These are phyloP conservation scores for Tricholoma flavovirens DNA, from an alignment of 768 basidiomycete genomes.

Conservation along the genomic window DNA sequence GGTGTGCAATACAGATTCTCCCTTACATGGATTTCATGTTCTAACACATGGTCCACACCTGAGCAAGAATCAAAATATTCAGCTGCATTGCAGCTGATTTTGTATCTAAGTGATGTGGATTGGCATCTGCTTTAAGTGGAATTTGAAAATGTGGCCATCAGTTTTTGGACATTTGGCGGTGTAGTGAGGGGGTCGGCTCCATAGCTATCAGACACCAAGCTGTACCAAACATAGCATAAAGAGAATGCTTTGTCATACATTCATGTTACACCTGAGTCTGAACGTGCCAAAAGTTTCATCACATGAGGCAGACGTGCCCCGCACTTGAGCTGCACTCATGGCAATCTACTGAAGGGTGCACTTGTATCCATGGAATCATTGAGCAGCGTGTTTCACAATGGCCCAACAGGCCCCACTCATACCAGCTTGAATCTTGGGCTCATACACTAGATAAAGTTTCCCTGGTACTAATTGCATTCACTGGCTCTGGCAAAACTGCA, in stretches of 20 bases:
- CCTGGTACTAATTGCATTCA: neutral
- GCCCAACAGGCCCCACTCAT: slow-evolving; percentile 9
- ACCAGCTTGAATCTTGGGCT: slow-evolving; percentile 17
- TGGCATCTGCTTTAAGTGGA: too few species aligned
- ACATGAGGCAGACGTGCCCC: neutral
- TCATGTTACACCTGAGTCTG: neutral
- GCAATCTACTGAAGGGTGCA: neutral
- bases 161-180: too few species aligned
- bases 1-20: too few species aligned
- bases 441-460: slow-evolving; percentile 11
- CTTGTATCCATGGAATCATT: neutral
- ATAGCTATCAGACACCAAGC: neutral
- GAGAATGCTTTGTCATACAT: neutral
- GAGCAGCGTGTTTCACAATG: slow-evolving; percentile 6
- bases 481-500: slow-evolving; percentile 10
- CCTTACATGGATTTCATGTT: too few species aligned
- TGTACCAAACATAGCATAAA: neutral
- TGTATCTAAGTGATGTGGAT: too few species aligned
- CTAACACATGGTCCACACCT: too few species aligned
- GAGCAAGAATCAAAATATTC: too few species aligned
- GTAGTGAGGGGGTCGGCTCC: neutral
- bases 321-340: neutral
- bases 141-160: too few species aligned
- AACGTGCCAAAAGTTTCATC: neutral
- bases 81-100: too few species aligned